Evolutionary conservation across 345 rosid genomes (phyloP).

Genomic region (Leavenworthia alabamica): DNA sequence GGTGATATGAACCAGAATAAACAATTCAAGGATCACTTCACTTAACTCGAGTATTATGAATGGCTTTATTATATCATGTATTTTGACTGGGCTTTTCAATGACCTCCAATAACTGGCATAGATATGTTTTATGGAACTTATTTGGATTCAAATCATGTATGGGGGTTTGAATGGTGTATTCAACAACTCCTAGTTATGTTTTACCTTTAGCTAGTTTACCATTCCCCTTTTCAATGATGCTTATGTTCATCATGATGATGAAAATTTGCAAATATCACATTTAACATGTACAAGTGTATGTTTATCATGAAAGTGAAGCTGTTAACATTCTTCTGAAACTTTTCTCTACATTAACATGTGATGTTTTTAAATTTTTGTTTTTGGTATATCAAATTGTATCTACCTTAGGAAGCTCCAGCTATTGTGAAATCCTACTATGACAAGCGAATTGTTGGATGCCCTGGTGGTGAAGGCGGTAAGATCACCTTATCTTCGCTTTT

Average conservation of each 20-base stretch:
- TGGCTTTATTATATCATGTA: too few relatives aligned
- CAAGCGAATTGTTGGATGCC: conserved; percentile 60
- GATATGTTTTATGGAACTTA: too few relatives aligned
- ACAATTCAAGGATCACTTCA: too few relatives aligned
- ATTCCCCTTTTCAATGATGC: neutral
- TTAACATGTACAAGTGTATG: neutral
- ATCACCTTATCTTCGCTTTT: neutral
- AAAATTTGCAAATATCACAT: neutral
- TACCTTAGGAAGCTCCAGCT: conserved; percentile 44
- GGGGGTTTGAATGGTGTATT: neutral
- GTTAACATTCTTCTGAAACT: neutral
- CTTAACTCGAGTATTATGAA: too few relatives aligned
- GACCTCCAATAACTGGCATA: too few relatives aligned
- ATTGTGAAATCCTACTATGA: conserved; percentile 45
- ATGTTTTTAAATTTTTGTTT: neutral
- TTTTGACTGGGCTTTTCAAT: neutral
- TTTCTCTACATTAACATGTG: neutral
- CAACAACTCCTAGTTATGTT: neutral
- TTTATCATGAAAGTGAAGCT: neutral
- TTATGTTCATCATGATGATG: neutral
- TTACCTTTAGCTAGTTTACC: neutral
- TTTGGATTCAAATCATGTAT: neutral
- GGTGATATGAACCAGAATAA: too few relatives aligned
- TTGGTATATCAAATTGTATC: neutral
- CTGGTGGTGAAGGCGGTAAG: conserved; percentile 64